Percentiles rank a stretch among this genome's conserved stretches.
Conservation (phyloP, 345 rosid species). For the Populus euphratica region DNA sequence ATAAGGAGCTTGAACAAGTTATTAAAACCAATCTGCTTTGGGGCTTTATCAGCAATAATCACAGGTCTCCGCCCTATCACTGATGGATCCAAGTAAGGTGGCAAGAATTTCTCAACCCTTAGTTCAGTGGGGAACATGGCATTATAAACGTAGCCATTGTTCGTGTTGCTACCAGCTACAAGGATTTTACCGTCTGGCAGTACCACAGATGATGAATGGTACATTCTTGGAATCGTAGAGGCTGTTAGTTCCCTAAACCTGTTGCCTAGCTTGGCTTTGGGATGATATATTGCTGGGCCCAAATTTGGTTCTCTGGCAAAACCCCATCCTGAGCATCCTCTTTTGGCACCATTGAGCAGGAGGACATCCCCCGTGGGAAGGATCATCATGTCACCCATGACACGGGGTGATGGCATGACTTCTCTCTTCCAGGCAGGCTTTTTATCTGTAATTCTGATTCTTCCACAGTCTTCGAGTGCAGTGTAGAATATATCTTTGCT, state of each 20-base stretch:
- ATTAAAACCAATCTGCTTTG: constrained; percentile 27
- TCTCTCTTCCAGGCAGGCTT: constrained; percentile 56
- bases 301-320: constrained; percentile 62
- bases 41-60: constrained; percentile 13
- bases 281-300: constrained; percentile 48
- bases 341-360: constrained; percentile 63
- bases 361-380: constrained; percentile 74
- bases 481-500: constrained; percentile 24
- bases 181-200: constrained; percentile 63
- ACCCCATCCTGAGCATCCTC: constrained; percentile 67
- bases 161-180: constrained; percentile 67
- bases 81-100: constrained; percentile 57
- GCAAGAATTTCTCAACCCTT: constrained; percentile 65
- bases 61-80: constrained; percentile 27
- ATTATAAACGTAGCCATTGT: constrained; percentile 48
- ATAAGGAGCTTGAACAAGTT: constrained; percentile 23
- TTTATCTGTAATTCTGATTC: constrained; percentile 43
- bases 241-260: constrained; percentile 42
- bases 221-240: constrained; percentile 54
- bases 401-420: constrained; percentile 62
- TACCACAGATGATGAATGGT: constrained; percentile 50
- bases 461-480: constrained; percentile 58
- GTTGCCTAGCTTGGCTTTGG: constrained; percentile 14
- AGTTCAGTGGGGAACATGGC: constrained; percentile 67
- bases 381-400: constrained; percentile 68